Percentiles rank a stretch among this genome's conserved stretches.
Conservation (phyloP, 73 alveolate species). For the Durusdinium trenchii region DNA sequence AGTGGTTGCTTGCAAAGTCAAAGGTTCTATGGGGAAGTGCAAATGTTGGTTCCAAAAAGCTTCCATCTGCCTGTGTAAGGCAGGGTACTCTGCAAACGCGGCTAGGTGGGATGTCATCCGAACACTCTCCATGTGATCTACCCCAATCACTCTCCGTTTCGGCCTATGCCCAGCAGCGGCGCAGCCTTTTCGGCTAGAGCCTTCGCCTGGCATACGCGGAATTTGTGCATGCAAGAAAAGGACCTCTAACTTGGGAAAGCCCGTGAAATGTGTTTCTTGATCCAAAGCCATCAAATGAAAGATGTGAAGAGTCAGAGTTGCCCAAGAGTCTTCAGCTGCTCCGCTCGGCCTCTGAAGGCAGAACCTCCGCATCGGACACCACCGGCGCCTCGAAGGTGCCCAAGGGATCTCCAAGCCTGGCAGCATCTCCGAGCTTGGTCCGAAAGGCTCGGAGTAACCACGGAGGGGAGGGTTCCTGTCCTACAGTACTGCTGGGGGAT, state of each 20-base stretch:
- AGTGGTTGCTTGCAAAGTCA: not conserved
- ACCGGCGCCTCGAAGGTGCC: slow-evolving; percentile 29
- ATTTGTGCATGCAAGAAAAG: not conserved
- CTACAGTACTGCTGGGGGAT: not conserved
- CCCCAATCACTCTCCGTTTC: not conserved
- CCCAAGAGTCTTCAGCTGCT: not conserved
- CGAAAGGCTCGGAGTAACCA: not conserved
- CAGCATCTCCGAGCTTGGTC: not conserved
- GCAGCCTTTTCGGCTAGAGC: slow-evolving; percentile 42
- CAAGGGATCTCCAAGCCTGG: not conserved
- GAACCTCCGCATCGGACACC: not conserved
- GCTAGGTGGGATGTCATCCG: not conserved
- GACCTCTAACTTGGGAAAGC: not conserved
- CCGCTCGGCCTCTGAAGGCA: slow-evolving; percentile 39
- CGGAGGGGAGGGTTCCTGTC: not conserved
- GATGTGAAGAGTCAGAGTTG: not conserved
- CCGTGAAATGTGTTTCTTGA: not conserved
- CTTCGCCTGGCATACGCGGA: not conserved
- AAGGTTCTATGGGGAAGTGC: not conserved
- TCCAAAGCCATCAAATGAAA: not conserved
- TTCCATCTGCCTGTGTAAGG: not conserved
- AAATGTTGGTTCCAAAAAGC: not conserved
- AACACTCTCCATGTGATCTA: not conserved
- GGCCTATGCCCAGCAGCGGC: slow-evolving; percentile 24
- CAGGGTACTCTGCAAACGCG: not conserved